Conservation (phyloP, 495 filamentous ascomycete genomes). For the Aspergillus nanangensis region DNA sequence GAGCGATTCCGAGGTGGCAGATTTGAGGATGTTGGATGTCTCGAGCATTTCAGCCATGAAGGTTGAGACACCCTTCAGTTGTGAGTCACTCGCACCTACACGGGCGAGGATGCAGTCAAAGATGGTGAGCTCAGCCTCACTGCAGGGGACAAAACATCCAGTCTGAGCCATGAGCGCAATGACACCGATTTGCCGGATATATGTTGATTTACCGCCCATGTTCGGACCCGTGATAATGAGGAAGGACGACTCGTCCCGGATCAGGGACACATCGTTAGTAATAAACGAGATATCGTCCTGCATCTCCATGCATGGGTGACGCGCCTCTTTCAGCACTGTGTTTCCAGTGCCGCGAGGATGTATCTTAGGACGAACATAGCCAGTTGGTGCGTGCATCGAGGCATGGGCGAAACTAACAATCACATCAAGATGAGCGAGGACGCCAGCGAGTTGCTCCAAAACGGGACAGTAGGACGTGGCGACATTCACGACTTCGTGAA, state of each 20-base stretch:
- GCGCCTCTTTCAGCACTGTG: conserved; percentile 85
- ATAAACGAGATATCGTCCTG: conserved; percentile 98
- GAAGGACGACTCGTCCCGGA: conserved; percentile 80
- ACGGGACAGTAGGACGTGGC: conserved; percentile 94
- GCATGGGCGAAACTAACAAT: conserved; percentile 94
- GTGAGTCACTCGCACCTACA: conserved; percentile 91
- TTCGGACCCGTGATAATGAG: conserved; percentile 98
- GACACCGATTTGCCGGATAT: conserved; percentile 96
- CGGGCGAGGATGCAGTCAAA: conserved; percentile 98
- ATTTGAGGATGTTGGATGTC: conserved; percentile 97
- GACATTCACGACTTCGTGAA: conserved; percentile 88
- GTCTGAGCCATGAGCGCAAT: conserved; percentile 97
- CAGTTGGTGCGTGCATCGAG: conserved; percentile 85
- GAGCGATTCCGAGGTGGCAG: conserved; percentile 85
- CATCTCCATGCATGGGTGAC: conserved; percentile 99
- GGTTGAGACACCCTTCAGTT: conserved; percentile 96
- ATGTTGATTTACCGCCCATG: conserved; percentile 98
- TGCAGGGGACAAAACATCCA: conserved; percentile 93
- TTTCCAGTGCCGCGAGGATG: conserved; percentile 87
- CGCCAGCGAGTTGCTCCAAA: conserved; percentile 80
- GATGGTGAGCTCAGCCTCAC: conserved; percentile 86
- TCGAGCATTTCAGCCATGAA: conserved; percentile 99
- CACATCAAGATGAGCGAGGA: conserved; percentile 93
- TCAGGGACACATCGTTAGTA: conserved; percentile 88
- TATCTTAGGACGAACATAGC: conserved; percentile 89